Base-by-base conservation (phyloP, 768 basidiomycete genomes). In the Pleurotus tuber-regium region DNA sequence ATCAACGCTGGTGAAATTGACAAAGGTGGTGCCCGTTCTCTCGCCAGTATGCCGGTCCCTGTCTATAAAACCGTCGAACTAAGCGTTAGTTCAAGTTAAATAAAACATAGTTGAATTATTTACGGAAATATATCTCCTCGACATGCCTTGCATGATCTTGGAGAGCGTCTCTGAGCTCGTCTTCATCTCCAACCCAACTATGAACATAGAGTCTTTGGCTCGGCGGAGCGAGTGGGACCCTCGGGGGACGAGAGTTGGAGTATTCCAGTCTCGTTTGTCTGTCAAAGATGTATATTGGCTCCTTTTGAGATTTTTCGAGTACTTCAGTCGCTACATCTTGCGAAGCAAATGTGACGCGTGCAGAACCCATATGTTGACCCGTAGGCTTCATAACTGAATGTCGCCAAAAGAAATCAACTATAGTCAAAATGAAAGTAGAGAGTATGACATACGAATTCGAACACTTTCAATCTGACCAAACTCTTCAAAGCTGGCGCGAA, bases 1-100 rank as follows among this genome's bases (percentile, higher is more conserved):
- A n/a, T 76, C 67, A 42, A 72, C 63, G 50, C 62, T 58, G 41
- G 55, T 65, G 61, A 87, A 85, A 54, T 82, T 73, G 50, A 87
- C 61, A 66, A 83, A 86, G 21, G 76, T 81, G 3, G 57, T 65
- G 4, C 66, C 63, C n/a, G 51, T 60, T 8, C 52, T 51, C 12
- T 58, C 59, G 23, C 70, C 69, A 0, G 63, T 70, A 19, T 65
- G 53, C n/a, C 51, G 62, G 53, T 64, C 60, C 54, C 67, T 70
- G 54, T 71, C 69, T 75, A 41, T 50, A 35, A 18, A 31, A 9
- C 57, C 44, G 16, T 19, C 2, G 30, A 18, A 16, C 19, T 23
- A 29, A 43, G 26, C 47, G 4, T 2, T 12, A 19, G 41, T 30
- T 19, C 29, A 24, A 44, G 31, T 5, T 1, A 12, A 18, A 18